Percentiles rank a stretch among this genome's conserved stretches.
Evolutionary conservation across 1,284 basidiomycete genomes (phyloP).

Genomic region (Cystobasidium sp.): DNA sequence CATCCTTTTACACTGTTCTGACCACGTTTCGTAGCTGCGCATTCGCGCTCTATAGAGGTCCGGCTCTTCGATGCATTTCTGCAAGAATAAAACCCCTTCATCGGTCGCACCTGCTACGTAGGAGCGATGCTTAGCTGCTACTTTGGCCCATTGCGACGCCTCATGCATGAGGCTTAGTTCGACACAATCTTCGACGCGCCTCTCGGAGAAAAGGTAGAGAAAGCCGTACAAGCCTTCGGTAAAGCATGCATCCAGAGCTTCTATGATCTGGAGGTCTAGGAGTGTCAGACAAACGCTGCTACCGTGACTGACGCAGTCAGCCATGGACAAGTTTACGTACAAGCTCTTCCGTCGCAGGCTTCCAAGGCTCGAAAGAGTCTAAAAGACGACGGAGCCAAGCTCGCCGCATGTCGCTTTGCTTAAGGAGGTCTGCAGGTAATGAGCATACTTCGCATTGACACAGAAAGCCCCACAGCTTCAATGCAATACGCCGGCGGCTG

Average conservation of each 20-base stretch:
- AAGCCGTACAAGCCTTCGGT: conserved; percentile 13
- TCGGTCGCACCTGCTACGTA: neutral
- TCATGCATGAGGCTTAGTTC: neutral
- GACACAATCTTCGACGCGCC: neutral
- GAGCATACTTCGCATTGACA: conserved; percentile 23
- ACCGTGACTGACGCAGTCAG: too few species aligned
- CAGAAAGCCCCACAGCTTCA: neutral
- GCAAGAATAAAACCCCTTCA: neutral
- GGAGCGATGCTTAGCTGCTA: conserved; percentile 12
- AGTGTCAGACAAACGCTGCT: neutral
- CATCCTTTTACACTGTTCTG: too few species aligned
- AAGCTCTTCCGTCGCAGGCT: neutral
- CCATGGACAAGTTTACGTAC: neutral
- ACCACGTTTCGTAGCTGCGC: too few species aligned
- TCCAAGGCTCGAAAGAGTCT: neutral
- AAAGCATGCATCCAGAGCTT: conserved; percentile 2
- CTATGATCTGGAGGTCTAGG: neutral
- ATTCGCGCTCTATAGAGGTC: too few species aligned
- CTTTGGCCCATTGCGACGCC: conserved; percentile 2
- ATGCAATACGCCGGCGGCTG: neutral
- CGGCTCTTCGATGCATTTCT: neutral
- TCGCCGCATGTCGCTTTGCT: neutral
- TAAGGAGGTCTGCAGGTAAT: neutral
- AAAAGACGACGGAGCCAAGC: neutral
- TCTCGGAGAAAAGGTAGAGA: neutral